Base-by-base conservation (phyloP, 108 stramenopile species). In the Skeletonema costatum region DNA sequence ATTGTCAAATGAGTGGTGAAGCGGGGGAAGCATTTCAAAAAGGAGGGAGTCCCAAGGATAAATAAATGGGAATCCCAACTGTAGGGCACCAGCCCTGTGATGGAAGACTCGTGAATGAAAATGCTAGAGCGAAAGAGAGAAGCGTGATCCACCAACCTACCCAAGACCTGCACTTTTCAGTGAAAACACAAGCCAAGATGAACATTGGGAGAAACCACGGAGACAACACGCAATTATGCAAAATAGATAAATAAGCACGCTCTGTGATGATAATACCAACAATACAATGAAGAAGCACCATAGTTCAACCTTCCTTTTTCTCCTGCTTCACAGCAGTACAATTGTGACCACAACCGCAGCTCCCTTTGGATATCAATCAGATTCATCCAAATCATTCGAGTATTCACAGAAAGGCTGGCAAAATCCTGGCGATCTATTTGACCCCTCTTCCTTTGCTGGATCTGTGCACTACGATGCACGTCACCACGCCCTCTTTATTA, bases 381-480 rank as follows among this genome's bases (percentile, higher is more conserved):
- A 82, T 71, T 82, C 81, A 17, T 38, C 71, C 67, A 39, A 41
- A 63, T 42, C 75, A 3, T 29, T 35, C 50, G 72, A 73, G 67
- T 63, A 16, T 58, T 60, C 19, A 17, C 19, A 62, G 33, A 56
- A 66, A 7, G 17, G 14, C 8, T 41, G 10, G 7, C 61, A 46
- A 32, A 25, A 38, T 30, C 33, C 39, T 48, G 5, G 8, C 32
- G 68, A 53, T 48, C n/a, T 51, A 51, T 21, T 19, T 25, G 82
- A 83, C n/a, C 82, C 82, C 5, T 77, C 73, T 8, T 67, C 84
- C 61, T 87, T 67, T 48, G 77, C 81, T 51, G 78, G 83, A 41
- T 64, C 78, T 21, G 63, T 88, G 58, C 61, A 63, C 31, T 88
- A 88, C 81, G 83, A 88, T 63, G 36, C 72, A 17, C 76, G 76